Evolutionary conservation across 2,329 filamentous ascomycete species (phyloP), one percentile per base, ranked within the genome.

Genomic region (Tolypocladium album): DNA sequence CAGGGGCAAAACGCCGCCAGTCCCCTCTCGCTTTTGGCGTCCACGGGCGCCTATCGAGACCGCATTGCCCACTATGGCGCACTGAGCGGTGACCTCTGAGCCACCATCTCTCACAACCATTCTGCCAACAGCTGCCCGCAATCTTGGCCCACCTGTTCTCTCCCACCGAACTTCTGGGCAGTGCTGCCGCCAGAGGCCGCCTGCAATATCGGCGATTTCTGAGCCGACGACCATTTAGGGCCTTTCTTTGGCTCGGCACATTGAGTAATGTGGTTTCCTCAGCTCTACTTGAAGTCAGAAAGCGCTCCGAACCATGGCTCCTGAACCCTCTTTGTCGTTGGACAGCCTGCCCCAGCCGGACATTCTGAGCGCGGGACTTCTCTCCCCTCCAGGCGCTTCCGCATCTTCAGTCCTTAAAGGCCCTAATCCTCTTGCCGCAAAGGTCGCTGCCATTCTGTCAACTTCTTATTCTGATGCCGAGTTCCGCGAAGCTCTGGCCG

Each of bases 381-480:
- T 68, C 82, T 94, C 70, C 82, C 89, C 69, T 91, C 90, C 77
- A 85, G 90, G 75, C 78, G 96, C 67, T 90, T 89, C 72, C 89
- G 95, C 67, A 93, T 96, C 62, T 31, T 55, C 63, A 17, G 56
- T 71, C 31, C 64, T 70, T 1, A 82, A 74, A 62, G 68, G 77
- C 24, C 68, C 77, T 17, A 90, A 85, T 72, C 88, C 91, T 9
- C 78, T 97, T 39, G 87, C 90, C 9, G 88, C 88, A 62, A 91
- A 94, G 70, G 84, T 97, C 66, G 89, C 90, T 31, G 87, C 84
- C 62, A 88, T 97, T 47, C 83, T 97, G 56, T 96, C 94, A 4
- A 88, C 91, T 2, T 96, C 93, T 0, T 97, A 96, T 75, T 89
- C 92, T 8, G 94, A 97, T 74, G 82, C 90, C 6, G 93, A 97